phyloP scores from a whole-genome alignment of 345 rosid genomes.

The Melaleuca alternifolia region DNA sequence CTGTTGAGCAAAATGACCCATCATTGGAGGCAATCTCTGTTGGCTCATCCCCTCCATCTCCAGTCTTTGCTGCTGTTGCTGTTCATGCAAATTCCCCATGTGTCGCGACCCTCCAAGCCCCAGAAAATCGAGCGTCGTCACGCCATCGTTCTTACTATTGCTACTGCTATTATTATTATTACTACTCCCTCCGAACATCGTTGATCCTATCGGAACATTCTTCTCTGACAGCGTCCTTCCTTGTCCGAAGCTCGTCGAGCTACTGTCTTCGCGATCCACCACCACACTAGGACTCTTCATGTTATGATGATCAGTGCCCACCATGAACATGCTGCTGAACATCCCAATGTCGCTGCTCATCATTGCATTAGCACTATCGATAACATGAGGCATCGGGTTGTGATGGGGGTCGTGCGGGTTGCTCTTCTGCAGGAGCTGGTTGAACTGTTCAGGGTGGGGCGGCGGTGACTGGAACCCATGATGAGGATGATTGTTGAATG shows the following conservation, averaged over 20 bases:
- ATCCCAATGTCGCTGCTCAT: conserved; percentile 30
- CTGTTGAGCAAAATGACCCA: conserved; percentile 25
- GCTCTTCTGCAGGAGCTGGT: conserved; percentile 10
- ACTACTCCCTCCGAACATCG: conserved; percentile 14
- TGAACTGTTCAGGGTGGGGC: background rate
- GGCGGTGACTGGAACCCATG: background rate
- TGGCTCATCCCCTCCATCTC: background rate
- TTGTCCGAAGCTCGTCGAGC: conserved; percentile 6
- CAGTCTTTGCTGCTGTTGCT: conserved; percentile 16
- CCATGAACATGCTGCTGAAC: conserved; percentile 27
- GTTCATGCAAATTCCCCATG: conserved; percentile 16
- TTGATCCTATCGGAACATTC: conserved; percentile 6
- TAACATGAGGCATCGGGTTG: conserved; percentile 14
- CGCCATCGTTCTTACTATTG: background rate
- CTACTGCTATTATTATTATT: conserved; percentile 1
- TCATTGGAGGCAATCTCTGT: background rate
- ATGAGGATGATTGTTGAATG: background rate
- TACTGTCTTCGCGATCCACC: conserved; percentile 5
- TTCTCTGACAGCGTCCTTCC: conserved; percentile 8
- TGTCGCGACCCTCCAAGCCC: conserved; percentile 39
- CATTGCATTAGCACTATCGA: conserved; percentile 13
- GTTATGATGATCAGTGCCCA: conserved; percentile 8
- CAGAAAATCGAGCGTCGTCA: conserved; percentile 49
- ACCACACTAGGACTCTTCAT: conserved; percentile 1
- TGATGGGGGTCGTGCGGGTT: conserved; percentile 10